phyloP scores from a whole-genome alignment of 2,329 filamentous ascomycete species.

The Magnaporthiopsis rhizophila region DNA sequence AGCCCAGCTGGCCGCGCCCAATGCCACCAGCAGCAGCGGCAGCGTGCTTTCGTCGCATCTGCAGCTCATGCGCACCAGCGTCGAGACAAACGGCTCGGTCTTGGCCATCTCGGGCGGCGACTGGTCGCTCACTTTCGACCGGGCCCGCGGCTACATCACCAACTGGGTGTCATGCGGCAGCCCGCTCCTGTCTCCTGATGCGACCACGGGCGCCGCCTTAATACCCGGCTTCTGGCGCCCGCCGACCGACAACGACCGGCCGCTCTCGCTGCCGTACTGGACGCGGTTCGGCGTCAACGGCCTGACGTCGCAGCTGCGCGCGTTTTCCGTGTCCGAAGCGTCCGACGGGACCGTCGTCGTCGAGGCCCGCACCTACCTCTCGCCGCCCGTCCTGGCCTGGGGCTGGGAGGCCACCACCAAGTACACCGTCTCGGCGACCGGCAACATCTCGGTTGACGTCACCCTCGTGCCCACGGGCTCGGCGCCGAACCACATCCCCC shows the following conservation, averaged over 20 bases:
- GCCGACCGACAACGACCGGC: slow-evolving; percentile 56
- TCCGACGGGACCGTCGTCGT: slow-evolving; percentile 25
- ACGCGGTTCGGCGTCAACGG: slow-evolving; percentile 39
- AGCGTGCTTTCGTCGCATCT: slow-evolving; percentile 9
- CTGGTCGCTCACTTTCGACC: slow-evolving; percentile 36
- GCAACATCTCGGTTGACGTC: slow-evolving; percentile 37
- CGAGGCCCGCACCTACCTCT: slow-evolving; percentile 38
- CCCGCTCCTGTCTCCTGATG: slow-evolving; percentile 26
- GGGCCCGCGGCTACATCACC: slow-evolving; percentile 32
- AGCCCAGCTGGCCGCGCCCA: slow-evolving; percentile 24
- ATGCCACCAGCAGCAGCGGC: slow-evolving; percentile 7
- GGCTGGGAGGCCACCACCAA: slow-evolving; percentile 32
- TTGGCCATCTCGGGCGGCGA: slow-evolving; percentile 22
- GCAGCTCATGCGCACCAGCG: slow-evolving; percentile 2
- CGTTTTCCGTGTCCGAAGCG: slow-evolving; percentile 21
- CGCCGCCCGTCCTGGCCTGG: slow-evolving; percentile 56
- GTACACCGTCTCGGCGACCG: slow-evolving; percentile 31
- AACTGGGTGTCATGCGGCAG: slow-evolving; percentile 29
- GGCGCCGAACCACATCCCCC: slow-evolving; percentile 47
- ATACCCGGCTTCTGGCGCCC: slow-evolving; percentile 53
- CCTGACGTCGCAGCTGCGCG: slow-evolving; percentile 38
- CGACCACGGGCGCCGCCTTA: slow-evolving; percentile 28
- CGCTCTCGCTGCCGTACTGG: slow-evolving; percentile 50
- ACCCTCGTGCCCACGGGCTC: slow-evolving; percentile 36
- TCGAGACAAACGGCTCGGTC: slow-evolving; percentile 17